Conservation (phyloP, 345 rosid genomes). For the Eucalyptus tenuipes region DNA sequence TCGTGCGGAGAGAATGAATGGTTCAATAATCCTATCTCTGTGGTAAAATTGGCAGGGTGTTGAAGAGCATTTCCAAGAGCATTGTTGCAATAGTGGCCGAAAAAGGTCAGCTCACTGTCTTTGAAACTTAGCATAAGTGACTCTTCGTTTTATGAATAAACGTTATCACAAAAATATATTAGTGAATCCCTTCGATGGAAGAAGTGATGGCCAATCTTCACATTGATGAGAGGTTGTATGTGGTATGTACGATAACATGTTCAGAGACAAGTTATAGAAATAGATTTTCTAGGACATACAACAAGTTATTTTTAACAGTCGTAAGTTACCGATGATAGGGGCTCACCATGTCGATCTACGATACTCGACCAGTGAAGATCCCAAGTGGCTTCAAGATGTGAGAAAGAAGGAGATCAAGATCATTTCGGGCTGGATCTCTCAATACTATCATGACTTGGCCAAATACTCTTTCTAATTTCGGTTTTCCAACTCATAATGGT, state of each 20-base stretch:
- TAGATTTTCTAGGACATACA: not conserved
- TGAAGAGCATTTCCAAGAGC: slow-evolving; percentile 28
- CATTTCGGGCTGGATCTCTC: slow-evolving; percentile 33
- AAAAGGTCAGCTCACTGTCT: slow-evolving; percentile 17
- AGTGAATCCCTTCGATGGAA: not conserved
- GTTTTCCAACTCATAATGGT: not conserved
- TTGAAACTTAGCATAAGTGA: not conserved
- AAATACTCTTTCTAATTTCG: not conserved
- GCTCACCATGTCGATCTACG: slow-evolving; percentile 64
- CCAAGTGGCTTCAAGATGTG: slow-evolving; percentile 40
- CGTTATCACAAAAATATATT: not conserved
- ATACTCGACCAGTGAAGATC: slow-evolving; percentile 31
- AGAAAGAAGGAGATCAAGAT: slow-evolving; percentile 20
- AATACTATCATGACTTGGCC: slow-evolving; percentile 23
- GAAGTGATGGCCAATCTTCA: not conserved
- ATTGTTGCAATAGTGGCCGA: slow-evolving; percentile 36
- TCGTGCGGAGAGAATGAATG: not conserved
- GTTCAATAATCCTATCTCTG: not conserved
- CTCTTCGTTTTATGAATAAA: not conserved
- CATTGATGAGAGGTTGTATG: not conserved
- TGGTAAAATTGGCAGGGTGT: slow-evolving; percentile 18
- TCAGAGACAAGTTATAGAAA: not conserved
- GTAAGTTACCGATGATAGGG: slow-evolving; percentile 3
- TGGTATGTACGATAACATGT: not conserved
- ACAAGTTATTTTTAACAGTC: not conserved